A percentile compares a stretch with the other conserved stretches of the same genome.
phyloP scores from a whole-genome alignment of 148 eudicot species.

The Rhododendron simsii region DNA sequence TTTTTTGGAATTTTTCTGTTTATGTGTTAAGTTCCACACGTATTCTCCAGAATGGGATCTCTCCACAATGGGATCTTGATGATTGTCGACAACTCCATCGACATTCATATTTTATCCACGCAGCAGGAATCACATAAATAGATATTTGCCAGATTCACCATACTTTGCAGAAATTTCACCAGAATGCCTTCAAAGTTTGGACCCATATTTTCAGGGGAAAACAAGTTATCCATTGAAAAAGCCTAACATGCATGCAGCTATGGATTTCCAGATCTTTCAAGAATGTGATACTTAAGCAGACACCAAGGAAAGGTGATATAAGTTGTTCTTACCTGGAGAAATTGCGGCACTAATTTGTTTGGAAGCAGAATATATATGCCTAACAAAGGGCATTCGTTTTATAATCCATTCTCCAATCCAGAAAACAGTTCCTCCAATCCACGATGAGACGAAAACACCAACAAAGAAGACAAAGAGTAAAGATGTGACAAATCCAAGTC shows the following conservation, averaged over 20 bases:
- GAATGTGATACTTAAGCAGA: neutral
- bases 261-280: neutral
- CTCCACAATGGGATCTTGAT: too few species aligned
- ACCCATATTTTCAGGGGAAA: neutral
- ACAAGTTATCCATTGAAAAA: neutral
- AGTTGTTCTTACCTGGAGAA: constrained; percentile 64
- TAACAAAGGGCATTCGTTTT: constrained; percentile 77
- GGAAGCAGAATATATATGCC: constrained; percentile 84
- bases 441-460: constrained; percentile 87
- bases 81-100: neutral
- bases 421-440: constrained; percentile 89
- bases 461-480: constrained; percentile 77
- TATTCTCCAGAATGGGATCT: neutral
- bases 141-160: neutral
- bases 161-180: neutral
- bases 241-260: neutral
- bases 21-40: neutral
- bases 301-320: neutral
- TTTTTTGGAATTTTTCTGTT: neutral
- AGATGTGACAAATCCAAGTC: constrained; percentile 86
- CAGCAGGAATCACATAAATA: neutral
- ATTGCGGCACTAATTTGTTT: constrained; percentile 92
- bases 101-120: neutral
- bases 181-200: neutral
- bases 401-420: constrained; percentile 91